Conservation (phyloP, 2,329 filamentous ascomycete genomes). For the Cladophialophora psammophila region DNA sequence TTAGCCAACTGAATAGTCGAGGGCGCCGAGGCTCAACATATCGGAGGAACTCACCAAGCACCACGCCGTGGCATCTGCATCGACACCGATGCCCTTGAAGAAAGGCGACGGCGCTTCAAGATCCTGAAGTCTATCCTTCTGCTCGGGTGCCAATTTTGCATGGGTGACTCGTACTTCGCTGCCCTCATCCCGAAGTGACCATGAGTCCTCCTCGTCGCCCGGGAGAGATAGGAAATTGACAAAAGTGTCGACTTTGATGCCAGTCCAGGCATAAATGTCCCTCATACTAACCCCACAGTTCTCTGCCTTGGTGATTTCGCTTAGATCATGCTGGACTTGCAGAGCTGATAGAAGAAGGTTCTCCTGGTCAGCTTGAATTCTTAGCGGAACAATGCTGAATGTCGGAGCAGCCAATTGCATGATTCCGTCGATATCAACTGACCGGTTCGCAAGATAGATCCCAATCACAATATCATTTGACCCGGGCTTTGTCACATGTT, state of each 20-base stretch:
- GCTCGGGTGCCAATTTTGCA: conserved; percentile 14
- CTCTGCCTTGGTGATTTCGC: conserved; percentile 63
- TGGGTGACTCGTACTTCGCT: conserved; percentile 24
- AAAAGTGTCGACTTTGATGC: conserved; percentile 72
- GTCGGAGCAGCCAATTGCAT: conserved; percentile 70
- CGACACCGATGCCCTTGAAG: conserved; percentile 9
- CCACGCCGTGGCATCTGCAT: conserved; percentile 17
- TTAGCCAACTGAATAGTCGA: conserved; percentile 4
- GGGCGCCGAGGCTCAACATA: not conserved
- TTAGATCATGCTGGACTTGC: conserved; percentile 72
- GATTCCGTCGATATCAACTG: conserved; percentile 59
- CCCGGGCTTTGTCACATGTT: not conserved
- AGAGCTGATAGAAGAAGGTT: conserved; percentile 61
- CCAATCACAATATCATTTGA: conserved; percentile 68
- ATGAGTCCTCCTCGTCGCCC: conserved; percentile 7
- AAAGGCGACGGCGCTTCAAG: conserved; percentile 30
- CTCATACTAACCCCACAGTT: conserved; percentile 69
- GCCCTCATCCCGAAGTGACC: not conserved
- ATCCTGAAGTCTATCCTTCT: conserved; percentile 7
- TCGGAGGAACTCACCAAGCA: conserved; percentile 36
- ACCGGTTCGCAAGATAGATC: conserved; percentile 82
- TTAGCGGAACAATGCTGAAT: conserved; percentile 78
- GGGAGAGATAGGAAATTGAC: conserved; percentile 79
- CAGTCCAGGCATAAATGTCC: conserved; percentile 79
- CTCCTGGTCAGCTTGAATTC: conserved; percentile 53